Conservation (phyloP, 2,329 filamentous ascomycete species). For the Colletotrichum spinosum region DNA sequence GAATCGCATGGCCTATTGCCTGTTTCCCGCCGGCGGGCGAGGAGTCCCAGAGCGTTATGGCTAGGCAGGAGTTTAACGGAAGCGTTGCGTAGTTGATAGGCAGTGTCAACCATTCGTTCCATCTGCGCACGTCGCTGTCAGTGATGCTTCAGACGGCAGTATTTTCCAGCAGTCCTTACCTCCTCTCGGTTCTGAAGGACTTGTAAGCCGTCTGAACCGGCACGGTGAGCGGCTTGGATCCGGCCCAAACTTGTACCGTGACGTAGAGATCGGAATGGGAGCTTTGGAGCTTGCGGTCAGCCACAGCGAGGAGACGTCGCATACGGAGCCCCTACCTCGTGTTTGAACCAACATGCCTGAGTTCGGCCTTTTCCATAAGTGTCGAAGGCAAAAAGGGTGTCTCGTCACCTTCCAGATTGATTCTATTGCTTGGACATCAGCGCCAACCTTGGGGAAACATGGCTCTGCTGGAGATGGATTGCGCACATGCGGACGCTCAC, state of each 20-base stretch:
- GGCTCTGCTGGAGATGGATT: not conserved
- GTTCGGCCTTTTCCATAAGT: constrained; percentile 80
- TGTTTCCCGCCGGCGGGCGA: constrained; percentile 80
- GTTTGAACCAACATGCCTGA: constrained; percentile 90
- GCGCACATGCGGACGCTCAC: constrained; percentile 74
- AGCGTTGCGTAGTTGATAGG: constrained; percentile 87
- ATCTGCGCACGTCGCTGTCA: constrained; percentile 58
- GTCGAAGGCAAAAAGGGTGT: constrained; percentile 67
- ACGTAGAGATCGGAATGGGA: constrained; percentile 90
- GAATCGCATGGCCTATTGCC: constrained; percentile 81
- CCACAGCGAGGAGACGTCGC: constrained; percentile 18
- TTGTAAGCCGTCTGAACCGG: constrained; percentile 94
- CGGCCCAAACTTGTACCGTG: constrained; percentile 93
- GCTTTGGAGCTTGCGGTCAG: constrained; percentile 56
- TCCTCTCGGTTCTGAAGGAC: constrained; percentile 81
- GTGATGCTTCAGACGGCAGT: not conserved
- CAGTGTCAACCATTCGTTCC: constrained; percentile 96
- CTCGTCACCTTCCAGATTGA: constrained; percentile 61
- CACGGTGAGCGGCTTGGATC: constrained; percentile 93
- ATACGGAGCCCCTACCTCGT: constrained; percentile 64
- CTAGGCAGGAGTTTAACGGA: constrained; percentile 84
- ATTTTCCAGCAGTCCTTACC: constrained; percentile 49
- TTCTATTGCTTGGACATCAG: constrained; percentile 46
- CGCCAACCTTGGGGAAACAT: not conserved
- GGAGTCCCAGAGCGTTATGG: constrained; percentile 95